Evolutionary conservation across 2,329 filamentous ascomycete genomes (phyloP), one percentile per base, ranked within the genome.

Genomic region (Hymenoscyphus albidus): DNA sequence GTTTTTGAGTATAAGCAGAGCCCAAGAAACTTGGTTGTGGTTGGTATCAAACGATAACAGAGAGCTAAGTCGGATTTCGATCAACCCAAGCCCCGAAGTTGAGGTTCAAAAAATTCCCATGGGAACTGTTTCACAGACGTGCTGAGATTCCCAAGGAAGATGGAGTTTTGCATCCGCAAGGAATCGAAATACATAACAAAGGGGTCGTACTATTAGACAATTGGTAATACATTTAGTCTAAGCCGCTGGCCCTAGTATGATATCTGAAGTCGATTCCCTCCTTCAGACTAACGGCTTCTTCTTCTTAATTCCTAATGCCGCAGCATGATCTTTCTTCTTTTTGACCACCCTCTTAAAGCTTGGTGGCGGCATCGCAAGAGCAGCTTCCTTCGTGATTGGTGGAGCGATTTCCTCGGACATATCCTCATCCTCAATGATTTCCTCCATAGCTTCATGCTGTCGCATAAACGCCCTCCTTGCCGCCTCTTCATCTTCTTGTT

Each of bases 1-100:
- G 93, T 97, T 4, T 98, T 98, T 79, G 92, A 96, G 70, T 97
- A 96, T 76, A 80, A 79, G 44, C 78, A 90, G 74, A 97, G 93
- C 75, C 95, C 95, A 58, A 83, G 95, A 67, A 98, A 99, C 77
- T 77, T 98, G 73, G 94, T 96, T 1, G 90, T 99, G 3, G 93
- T 98, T 38, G 95, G 94, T 0, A 83, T 98, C 59, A 97, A 97
- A 80, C 60, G 62, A 64, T 74, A 62, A 69, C 56, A 54, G 7
- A 2, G 16, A 18, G 16, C 14, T 18, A 4, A 44, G 16, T 44
- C 42, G 7, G 48, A 35, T 7, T 35, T 35, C 35, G 35, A 35
- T 35, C 35, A 7, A 10, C 35, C 9, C 35, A 35, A 35, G 9
- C 35, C 35, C 35, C 35, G 35, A 6, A 4, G 3, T 35, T 10